phyloP scores from a whole-genome alignment of 306 rosid genomes.

The Castanea crenata region DNA sequence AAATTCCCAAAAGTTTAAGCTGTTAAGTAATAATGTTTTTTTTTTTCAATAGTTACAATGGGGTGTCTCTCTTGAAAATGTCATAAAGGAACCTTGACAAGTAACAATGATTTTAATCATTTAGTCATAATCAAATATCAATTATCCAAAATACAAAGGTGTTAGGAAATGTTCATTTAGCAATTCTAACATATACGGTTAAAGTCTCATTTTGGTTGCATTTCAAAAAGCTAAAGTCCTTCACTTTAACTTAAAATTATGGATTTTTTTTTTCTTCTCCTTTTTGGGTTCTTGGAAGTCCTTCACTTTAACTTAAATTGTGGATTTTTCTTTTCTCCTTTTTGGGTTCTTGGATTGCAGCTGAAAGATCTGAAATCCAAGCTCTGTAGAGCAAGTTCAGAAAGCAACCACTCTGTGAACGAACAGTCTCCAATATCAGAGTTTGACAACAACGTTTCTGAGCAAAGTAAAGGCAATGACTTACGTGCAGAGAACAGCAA shows the following conservation, averaged over 20 bases:
- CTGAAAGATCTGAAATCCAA: slow-evolving; percentile 50
- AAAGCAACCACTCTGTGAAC: slow-evolving; percentile 26
- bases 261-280: not conserved
- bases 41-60: too few species aligned
- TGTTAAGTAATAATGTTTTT: too few species aligned
- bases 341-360: slow-evolving; percentile 31
- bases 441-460: slow-evolving; percentile 10
- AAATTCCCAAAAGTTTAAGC: too few species aligned
- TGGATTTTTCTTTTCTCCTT: not conserved
- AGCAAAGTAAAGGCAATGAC: slow-evolving; percentile 12
- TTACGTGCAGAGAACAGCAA: slow-evolving; percentile 1
- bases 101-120: too few species aligned
- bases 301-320: not conserved
- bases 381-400: slow-evolving; percentile 22
- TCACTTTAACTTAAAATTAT: not conserved
- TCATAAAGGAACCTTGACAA: too few species aligned
- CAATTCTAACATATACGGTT: not conserved
- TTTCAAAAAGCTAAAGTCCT: not conserved
- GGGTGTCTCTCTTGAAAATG: too few species aligned
- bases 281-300: not conserved
- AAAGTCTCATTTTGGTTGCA: not conserved
- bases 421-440: slow-evolving; percentile 40
- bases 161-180: too few species aligned
- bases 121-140: too few species aligned
- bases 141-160: too few species aligned